Conservation (phyloP, 129 eudicot genomes). For the Scalesia atractyloides region DNA sequence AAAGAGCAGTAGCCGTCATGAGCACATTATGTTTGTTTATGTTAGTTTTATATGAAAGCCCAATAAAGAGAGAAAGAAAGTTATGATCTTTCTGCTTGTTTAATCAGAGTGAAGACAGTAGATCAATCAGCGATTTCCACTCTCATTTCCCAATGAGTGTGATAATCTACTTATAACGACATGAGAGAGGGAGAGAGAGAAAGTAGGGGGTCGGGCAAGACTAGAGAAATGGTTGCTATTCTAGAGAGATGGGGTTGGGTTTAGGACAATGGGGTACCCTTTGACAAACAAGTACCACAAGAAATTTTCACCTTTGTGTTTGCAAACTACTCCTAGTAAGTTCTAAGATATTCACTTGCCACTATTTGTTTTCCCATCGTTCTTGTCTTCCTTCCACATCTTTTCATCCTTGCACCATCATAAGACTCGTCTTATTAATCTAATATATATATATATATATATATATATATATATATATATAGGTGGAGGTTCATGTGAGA, state of each 20-base stretch:
- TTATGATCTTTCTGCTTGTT: conserved; percentile 15
- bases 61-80: conserved; percentile 15
- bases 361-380: conserved; percentile 22
- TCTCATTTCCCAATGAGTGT: conserved; percentile 10
- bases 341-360: conserved; percentile 19
- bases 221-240: conserved; percentile 21
- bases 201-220: not conserved
- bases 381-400: conserved; percentile 23
- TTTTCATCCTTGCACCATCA: conserved; percentile 12
- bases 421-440: not conserved
- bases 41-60: conserved; percentile 10
- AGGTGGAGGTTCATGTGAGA: too few species aligned
- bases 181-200: not conserved
- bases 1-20: conserved; percentile 18
- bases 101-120: conserved; percentile 3
- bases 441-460: not conserved
- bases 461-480: too few species aligned
- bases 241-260: not conserved
- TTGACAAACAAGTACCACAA: conserved; percentile 12
- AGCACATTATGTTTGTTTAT: conserved; percentile 11
- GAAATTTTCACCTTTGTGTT: conserved; percentile 7
- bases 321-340: conserved; percentile 6
- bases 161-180: conserved; percentile 21
- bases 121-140: conserved; percentile 21
- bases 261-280: conserved; percentile 17